These are phyloP conservation scores for Crithidia acanthocephali DNA, from an alignment of 208 protist genomes.

Conservation along the genomic window DNA sequence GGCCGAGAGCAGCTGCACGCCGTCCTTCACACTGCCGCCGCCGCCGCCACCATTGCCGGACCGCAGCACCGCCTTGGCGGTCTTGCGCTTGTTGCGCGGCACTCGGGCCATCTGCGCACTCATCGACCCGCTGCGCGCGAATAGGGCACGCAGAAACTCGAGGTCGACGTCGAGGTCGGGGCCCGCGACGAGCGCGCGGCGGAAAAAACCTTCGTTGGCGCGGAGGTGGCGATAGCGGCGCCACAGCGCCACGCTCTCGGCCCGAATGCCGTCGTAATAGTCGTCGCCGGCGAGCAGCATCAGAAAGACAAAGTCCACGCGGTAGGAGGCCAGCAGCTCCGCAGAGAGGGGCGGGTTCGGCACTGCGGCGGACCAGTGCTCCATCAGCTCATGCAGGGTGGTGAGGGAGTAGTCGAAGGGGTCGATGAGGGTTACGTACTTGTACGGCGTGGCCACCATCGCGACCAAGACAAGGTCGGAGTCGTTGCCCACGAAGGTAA, in stretches of 20 bases:
- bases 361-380: constrained; percentile 60
- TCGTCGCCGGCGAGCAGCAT: constrained; percentile 80
- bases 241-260: constrained; percentile 55
- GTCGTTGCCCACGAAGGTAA: constrained; percentile 81
- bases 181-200: constrained; percentile 47
- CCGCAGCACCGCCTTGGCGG: constrained; percentile 35
- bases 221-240: constrained; percentile 74
- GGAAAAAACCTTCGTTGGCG: constrained; percentile 66
- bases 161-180: constrained; percentile 53
- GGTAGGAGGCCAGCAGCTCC: constrained; percentile 71
- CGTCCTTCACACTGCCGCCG: constrained; percentile 33
- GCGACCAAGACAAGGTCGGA: constrained; percentile 81
- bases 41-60: constrained; percentile 19
- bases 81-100: constrained; percentile 54
- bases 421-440: constrained; percentile 58
- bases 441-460: constrained; percentile 69
- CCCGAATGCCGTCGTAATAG: constrained; percentile 77
- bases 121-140: constrained; percentile 22
- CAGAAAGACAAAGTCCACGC: constrained; percentile 86
- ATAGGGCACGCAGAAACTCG: constrained; percentile 62
- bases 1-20: constrained; percentile 57
- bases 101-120: constrained; percentile 10
- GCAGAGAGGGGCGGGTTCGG: constrained; percentile 49
- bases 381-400: constrained; percentile 57
- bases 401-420: constrained; percentile 57